Percentiles rank a stretch among this genome's conserved stretches.
These are phyloP conservation scores for Salix brachista DNA, from an alignment of 345 rosid species.

Conservation along the genomic window DNA sequence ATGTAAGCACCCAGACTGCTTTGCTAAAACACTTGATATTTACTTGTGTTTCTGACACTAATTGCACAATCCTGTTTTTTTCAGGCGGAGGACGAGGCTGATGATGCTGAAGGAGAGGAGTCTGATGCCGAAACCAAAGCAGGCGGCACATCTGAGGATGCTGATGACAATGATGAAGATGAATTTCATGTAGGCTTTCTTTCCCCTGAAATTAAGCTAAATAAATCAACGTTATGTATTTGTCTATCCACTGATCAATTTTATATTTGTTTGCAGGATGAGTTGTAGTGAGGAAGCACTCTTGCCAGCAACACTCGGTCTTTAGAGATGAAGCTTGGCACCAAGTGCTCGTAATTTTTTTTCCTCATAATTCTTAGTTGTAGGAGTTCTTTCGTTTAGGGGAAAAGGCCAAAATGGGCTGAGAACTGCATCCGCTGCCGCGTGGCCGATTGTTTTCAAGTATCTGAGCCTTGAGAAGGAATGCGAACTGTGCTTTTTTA, in stretches of 20 bases:
- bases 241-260: neutral
- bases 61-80: neutral
- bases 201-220: neutral
- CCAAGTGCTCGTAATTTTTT: neutral
- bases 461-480: neutral
- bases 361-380: slow-evolving; percentile 4
- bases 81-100: slow-evolving; percentile 50
- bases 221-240: neutral
- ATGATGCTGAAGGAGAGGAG: slow-evolving; percentile 39
- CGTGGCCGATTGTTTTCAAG: slow-evolving; percentile 9
- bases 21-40: neutral
- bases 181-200: slow-evolving; percentile 36
- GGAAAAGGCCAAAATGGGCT: neutral
- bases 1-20: slow-evolving; percentile 44
- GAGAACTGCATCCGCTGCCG: slow-evolving; percentile 1
- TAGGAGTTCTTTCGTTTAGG: neutral
- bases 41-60: slow-evolving; percentile 5
- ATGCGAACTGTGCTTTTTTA: neutral
- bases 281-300: slow-evolving; percentile 48
- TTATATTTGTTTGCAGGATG: slow-evolving; percentile 48
- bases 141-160: slow-evolving; percentile 39
- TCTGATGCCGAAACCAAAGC: slow-evolving; percentile 43
- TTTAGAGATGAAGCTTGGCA: neutral
- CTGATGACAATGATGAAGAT: slow-evolving; percentile 29
- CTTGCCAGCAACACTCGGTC: neutral